Evolutionary conservation across 1,139 yeast species (phyloP).

Genomic region (Protomyces inouyei): DNA sequence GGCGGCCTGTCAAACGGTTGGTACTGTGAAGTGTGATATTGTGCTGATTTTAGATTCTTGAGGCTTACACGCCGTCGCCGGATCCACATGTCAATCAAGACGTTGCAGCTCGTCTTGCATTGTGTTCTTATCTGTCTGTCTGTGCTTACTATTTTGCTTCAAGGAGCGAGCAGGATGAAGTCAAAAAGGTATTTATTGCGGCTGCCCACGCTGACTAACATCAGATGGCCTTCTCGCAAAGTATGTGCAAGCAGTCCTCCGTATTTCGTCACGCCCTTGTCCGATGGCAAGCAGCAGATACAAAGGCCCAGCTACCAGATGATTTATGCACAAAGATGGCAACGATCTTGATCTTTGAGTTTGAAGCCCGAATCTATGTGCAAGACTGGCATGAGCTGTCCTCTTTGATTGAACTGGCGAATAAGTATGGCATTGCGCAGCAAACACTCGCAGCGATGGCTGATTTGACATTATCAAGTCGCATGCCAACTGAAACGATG

Average conservation of each 20-base stretch:
- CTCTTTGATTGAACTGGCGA: conserved; percentile 28
- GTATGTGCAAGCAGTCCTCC: neutral
- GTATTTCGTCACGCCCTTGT: neutral
- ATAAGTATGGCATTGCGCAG: conserved; percentile 20
- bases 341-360: conserved; percentile 7
- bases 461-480: conserved; percentile 6
- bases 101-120: neutral
- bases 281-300: neutral
- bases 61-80: neutral
- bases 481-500: conserved; percentile 1
- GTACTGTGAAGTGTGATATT: neutral
- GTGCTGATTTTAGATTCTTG: neutral
- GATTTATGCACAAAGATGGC: conserved; percentile 2
- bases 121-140: neutral
- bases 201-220: neutral
- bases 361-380: conserved; percentile 6
- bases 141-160: neutral
- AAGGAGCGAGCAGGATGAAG: neutral
- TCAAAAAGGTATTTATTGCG: neutral
- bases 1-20: neutral
- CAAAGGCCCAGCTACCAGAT: neutral
- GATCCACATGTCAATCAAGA: neutral
- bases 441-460: conserved; percentile 24
- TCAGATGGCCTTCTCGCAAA: neutral
- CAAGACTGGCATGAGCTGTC: conserved; percentile 4